phyloP scores from a whole-genome alignment of 805 yeast species.

The Maudiozyma bulderi region DNA sequence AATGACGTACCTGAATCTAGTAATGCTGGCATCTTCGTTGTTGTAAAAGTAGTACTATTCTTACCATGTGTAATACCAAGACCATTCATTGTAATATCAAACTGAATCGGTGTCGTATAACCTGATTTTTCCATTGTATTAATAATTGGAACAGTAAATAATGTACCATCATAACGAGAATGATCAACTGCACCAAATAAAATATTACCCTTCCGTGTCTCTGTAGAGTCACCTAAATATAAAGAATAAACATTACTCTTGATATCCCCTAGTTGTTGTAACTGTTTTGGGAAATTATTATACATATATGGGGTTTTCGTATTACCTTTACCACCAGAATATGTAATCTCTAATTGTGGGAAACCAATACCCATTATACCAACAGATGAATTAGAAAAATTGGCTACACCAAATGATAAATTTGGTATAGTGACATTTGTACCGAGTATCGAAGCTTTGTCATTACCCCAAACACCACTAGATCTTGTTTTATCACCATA shows the following conservation, averaged over 20 bases:
- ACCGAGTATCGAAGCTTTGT: constrained; percentile 43
- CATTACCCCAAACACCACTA: constrained; percentile 43
- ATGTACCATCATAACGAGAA: constrained; percentile 29
- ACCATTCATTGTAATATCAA: constrained; percentile 28
- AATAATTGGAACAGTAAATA: constrained; percentile 27
- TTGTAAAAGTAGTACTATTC: constrained; percentile 17
- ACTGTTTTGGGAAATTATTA: constrained; percentile 12
- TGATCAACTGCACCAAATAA: constrained; percentile 35
- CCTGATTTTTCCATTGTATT: constrained; percentile 7
- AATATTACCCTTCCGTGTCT: constrained; percentile 35
- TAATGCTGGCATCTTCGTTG: constrained; percentile 30
- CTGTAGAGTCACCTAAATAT: constrained; percentile 36
- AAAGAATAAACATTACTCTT: constrained; percentile 33
- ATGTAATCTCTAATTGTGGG: constrained; percentile 55
- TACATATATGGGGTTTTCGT: constrained; percentile 3
- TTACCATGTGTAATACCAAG: constrained; percentile 18
- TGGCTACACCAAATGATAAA: constrained; percentile 23
- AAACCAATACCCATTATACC: constrained; percentile 45
- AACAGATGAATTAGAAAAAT: constrained; percentile 28
- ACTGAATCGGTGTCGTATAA: constrained; percentile 15
- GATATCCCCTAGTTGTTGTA: constrained; percentile 30
- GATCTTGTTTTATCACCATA: constrained; percentile 46
- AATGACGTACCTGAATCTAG: constrained; percentile 37
- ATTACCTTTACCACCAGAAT: constrained; percentile 25
- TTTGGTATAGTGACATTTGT: constrained; percentile 19